A percentile compares a stretch with the other conserved stretches of the same genome.
Conservation (phyloP, 441 rosid genomes). For the Mallotus repandus region DNA sequence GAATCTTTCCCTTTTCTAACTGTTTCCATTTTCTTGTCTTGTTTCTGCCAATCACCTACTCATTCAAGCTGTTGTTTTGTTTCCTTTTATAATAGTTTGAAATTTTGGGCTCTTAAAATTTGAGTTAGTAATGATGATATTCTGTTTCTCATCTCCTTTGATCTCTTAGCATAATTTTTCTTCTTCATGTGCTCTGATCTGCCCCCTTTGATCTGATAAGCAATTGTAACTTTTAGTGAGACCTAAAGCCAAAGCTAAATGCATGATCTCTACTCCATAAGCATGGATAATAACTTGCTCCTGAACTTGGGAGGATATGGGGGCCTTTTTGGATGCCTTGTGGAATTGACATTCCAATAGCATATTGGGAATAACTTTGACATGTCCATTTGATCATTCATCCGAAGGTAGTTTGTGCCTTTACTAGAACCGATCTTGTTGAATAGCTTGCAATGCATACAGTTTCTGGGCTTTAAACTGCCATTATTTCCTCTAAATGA, state of each 20-base stretch:
- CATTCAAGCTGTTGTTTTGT: not conserved
- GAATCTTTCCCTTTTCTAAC: not conserved
- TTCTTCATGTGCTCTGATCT: not conserved
- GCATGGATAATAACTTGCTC: not conserved
- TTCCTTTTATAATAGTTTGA: not conserved
- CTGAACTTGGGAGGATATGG: not conserved
- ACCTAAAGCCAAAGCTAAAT: not conserved
- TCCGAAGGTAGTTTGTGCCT: not conserved
- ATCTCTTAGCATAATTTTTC: not conserved
- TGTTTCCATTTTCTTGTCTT: not conserved
- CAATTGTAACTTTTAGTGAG: not conserved
- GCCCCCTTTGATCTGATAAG: not conserved
- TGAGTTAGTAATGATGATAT: not conserved
- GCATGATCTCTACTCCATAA: not conserved
- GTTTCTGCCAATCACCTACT: not conserved
- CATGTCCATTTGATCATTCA: not conserved
- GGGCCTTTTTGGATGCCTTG: not conserved
- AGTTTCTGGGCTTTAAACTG: not conserved
- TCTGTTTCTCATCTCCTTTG: not conserved
- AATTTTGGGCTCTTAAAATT: not conserved
- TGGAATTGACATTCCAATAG: conserved; percentile 5
- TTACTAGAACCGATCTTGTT: not conserved
- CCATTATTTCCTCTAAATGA: not conserved
- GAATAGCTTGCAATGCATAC: not conserved
- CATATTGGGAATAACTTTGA: not conserved